Evolutionary conservation across 108 stramenopile genomes (phyloP), one percentile per base, ranked within the genome.

Genomic region (Epipyxis sp.): DNA sequence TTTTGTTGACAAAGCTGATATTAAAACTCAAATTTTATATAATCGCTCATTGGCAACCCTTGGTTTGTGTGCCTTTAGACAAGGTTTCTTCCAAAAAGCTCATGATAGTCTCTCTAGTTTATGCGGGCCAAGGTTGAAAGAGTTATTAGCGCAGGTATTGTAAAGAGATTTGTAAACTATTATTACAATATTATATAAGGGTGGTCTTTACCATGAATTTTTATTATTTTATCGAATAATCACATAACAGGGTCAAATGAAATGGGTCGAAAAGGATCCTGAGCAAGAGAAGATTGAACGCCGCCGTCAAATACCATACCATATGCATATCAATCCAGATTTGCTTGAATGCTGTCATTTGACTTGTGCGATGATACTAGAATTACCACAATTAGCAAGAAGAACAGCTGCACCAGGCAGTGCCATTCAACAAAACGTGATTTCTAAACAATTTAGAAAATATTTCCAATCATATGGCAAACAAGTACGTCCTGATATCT

Each of bases 211-310:
- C n/a, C n/a, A n/a, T n/a, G n/a, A n/a, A n/a, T n/a, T n/a, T n/a
- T n/a, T n/a, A n/a, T n/a, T n/a, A n/a, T n/a, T n/a, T n/a, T n/a
- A n/a, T n/a, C n/a, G n/a, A n/a, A n/a, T n/a, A n/a, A n/a, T n/a
- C n/a, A n/a, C n/a, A n/a, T n/a, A n/a, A n/a, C n/a, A n/a, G n/a
- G 46, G 46, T 20, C 20, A 6, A 13, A 50, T 50, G 6, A 6
- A 20, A 50, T 50, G 13, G 6, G 13, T 13, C 6, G 46, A 50
- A 10, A 16, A 32, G 6, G 92, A 86, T 76, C 85, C 89, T 3
- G 95, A 96, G 69, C 91, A 95, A 82, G 97, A 97, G 83, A 94
- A 95, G 86, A 95, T 93, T n/a, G 98, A 97, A 79, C 92, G 92
- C 67, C 89, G 98, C 69, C 90, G 98, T 20, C 96, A 95, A 78